Evolutionary conservation across 1,284 basidiomycete species (phyloP), one percentile per base, ranked within the genome.

Genomic region (Moniliophthora roreri): DNA sequence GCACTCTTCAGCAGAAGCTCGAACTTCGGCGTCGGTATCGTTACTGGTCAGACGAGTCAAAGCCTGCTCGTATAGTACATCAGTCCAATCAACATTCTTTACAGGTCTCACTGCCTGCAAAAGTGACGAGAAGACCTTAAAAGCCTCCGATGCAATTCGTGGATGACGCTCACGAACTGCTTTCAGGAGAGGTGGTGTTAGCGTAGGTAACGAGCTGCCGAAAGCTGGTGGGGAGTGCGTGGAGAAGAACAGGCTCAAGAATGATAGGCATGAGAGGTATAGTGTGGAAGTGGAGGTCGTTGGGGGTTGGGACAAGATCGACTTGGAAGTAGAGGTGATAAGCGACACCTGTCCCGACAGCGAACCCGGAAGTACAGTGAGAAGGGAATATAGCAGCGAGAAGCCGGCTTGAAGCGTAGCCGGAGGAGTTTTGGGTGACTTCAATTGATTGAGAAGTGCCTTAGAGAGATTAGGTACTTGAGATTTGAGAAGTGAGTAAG

Each of bases 11-110:
- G 93, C 93, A 58, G 82, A 85, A 35, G 84, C 80, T 38, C 93
- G 85, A 32, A 99, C 93, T 59, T 98, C 94, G 10, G 92, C 87
- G 67, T 98, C 96, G 3, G 94, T 93, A 58, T 93, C 91, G 55
- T 89, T 82, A 49, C 84, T 89, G 48, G 76, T 82, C 37, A 99
- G 73, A 35, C 93, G 80, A 18, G 74, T 68, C 2, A 90, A 75
- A 2, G 91, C 87, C 50, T 90, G 87, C 10, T 82, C 73, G 67
- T 95, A 96, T 4, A 98, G 76, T 7, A 73, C 63, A 54, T 89
- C 82, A 1, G 84, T 71, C 81, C 89, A 87, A 26, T 81, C 79
- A 4, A 67, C 71, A 15, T 72, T 68, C 61, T 83, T 84, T 40
- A 87, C 68, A 2, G 89, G 87, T 51, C 80, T 82, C 47, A 81